These are phyloP conservation scores for Lepiota venenata DNA, from an alignment of 768 basidiomycete species.

Conservation along the genomic window DNA sequence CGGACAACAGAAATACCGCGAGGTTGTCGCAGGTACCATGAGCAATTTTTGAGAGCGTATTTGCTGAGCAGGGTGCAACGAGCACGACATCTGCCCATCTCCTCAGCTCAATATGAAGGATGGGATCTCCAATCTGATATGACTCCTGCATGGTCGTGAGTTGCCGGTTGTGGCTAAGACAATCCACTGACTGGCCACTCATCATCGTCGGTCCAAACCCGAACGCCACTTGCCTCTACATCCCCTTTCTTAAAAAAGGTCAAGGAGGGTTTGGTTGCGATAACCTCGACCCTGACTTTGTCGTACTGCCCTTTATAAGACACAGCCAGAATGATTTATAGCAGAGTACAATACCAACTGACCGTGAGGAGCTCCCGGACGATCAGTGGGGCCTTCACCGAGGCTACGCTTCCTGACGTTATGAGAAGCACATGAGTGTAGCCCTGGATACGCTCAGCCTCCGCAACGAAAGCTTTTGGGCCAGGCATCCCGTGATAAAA, in stretches of 20 bases:
- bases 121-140: slow-evolving; percentile 83
- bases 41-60: slow-evolving; percentile 91
- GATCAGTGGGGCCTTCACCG: slow-evolving; percentile 90
- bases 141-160: not conserved
- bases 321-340: not conserved
- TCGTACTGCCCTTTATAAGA: slow-evolving; percentile 46
- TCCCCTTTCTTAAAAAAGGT: slow-evolving; percentile 67
- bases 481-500: not conserved
- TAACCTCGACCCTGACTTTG: slow-evolving; percentile 77
- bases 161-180: not conserved
- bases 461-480: slow-evolving; percentile 34
- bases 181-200: slow-evolving; percentile 79
- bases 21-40: slow-evolving; percentile 89
- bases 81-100: slow-evolving; percentile 96
- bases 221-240: slow-evolving; percentile 47
- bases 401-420: slow-evolving; percentile 93
- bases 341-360: slow-evolving; percentile 15
- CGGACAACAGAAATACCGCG: slow-evolving; percentile 39
- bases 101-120: slow-evolving; percentile 92
- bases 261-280: slow-evolving; percentile 74
- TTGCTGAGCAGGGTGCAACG: slow-evolving; percentile 95
- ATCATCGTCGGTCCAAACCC: slow-evolving; percentile 87
- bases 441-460: slow-evolving; percentile 36
- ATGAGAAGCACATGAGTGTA: slow-evolving; percentile 74
- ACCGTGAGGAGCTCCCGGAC: slow-evolving; percentile 68